Evolutionary conservation across 495 filamentous ascomycete genomes (phyloP), one percentile per base, ranked within the genome.

Genomic region (Daldinia caldariorum): DNA sequence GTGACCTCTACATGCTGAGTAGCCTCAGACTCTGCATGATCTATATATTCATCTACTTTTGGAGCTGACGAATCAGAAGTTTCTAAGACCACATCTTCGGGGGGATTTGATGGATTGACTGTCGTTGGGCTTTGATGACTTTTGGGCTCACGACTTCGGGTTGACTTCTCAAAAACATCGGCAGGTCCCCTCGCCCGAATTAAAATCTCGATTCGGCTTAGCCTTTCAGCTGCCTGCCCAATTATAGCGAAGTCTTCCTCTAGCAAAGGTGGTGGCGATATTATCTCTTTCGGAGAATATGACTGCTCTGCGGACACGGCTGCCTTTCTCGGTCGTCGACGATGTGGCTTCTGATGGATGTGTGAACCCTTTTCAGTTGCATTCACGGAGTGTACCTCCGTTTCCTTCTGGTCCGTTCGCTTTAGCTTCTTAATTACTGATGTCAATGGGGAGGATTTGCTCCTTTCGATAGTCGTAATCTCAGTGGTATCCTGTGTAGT

Each of bases 121-220:
- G 26, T 8, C 60, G 34, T 41, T n/a, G 49, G 8, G 16, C 38
- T 45, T 35, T 56, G 20, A 26, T 13, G 31, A 35, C 56, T 7
- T 34, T 72, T 72, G 1, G 22, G 34, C 65, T 61, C 68, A 12
- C 69, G 64, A 26, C 49, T 29, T 10, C 49, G 60, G 14, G 66
- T 62, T 41, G 61, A 66, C 18, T 53, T 64, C 53, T 57, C 34
- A 5, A 49, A 43, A 31, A 22, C 3, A 54, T 65, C 51, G 4
- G 38, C 6, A 62, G 60, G 37, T 3, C 50, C 22, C 9, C 12
- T 38, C 22, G 61, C 53, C 1, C 31, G 37, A 39, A 43, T 59
- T 63, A 22, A 12, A 0, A 22, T 31, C n/a, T 60, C 18, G 2
- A 50, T 43, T 35, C 50, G 55, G n/a, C 35, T 22, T 32, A 63